Base-by-base conservation (phyloP, 2,329 filamentous ascomycete species). In the Coleophoma crateriformis region DNA sequence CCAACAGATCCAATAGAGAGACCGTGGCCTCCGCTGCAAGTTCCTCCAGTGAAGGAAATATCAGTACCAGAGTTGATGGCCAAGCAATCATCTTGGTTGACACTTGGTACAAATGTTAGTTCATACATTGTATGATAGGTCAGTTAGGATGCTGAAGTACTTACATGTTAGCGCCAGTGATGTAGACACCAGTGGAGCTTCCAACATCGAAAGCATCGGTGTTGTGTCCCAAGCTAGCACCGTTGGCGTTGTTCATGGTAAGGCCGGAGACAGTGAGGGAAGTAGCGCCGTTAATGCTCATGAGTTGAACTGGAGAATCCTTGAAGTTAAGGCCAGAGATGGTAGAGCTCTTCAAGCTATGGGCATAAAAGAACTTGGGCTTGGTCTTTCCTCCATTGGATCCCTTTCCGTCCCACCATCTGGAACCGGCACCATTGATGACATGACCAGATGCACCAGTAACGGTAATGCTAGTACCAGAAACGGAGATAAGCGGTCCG, bases 81-180 rank as follows among this genome's bases (percentile, higher is more conserved):
- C 15, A 80, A 64, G 57, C 77, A 80, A 59, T 80, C 77, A 49
- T 80, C 77, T 63, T 80, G 77, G 65, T 80, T 79, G 41, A 44
- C 20, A 44, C 41, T 44, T 27, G 8, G 4, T 33, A 13, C 17
- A n/a, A 20, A 13, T 17, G 22, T 41, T 20, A 20, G 15, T 41
- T 19, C 38, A 20, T 5, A 3, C 13, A 13, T 42, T 17, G 17
- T 22, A 10, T 27, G 41, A 27, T 12, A 10, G 19, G 4, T 14
- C 7, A 44, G 14, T 33, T 20, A 19, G 15, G 12, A 42, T 20
- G n/a, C 12, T 19, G 7, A 20, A 27, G 22, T 13, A 44, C 41
- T 44, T 44, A 44, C 41, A 44, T 44, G 19, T 44, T 44, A 33
- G 41, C 41, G 32, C 41, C 41, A n/a, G 20, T 10, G 41, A 44